Conservation (phyloP, 495 filamentous ascomycete species). For the Annulohypoxylon bovei region DNA sequence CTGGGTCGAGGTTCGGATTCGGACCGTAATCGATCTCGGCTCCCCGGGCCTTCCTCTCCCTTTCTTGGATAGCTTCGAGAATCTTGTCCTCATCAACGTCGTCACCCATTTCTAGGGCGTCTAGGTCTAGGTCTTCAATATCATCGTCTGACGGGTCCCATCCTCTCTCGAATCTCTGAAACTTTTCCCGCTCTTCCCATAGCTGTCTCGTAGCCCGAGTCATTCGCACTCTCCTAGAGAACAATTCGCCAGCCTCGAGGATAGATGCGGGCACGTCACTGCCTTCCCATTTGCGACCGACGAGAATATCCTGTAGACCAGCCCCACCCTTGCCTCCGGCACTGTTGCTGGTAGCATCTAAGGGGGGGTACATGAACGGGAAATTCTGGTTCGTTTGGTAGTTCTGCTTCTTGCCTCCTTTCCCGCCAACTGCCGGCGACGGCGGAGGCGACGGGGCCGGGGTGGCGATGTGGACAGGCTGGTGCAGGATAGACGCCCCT, state of each 20-base stretch:
- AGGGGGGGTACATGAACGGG: conserved; percentile 93
- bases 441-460: conserved; percentile 97
- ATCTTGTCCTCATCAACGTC: conserved; percentile 48
- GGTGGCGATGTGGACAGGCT: conserved; percentile 97
- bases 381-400: conserved; percentile 99
- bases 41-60: conserved; percentile 44
- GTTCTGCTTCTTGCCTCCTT: conserved; percentile 97
- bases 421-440: conserved; percentile 88
- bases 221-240: conserved; percentile 87
- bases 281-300: conserved; percentile 86
- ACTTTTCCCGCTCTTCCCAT: conserved; percentile 92
- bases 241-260: conserved; percentile 92
- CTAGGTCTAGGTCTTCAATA: conserved; percentile 59
- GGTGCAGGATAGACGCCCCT: conserved; percentile 87
- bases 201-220: conserved; percentile 90
- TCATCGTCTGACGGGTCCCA: conserved; percentile 71
- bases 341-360: conserved; percentile 82
- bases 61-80: conserved; percentile 47
- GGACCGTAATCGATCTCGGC: conserved; percentile 64
- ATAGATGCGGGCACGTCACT: conserved; percentile 92
- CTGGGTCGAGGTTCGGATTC: conserved; percentile 55
- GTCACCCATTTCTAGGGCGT: conserved; percentile 60
- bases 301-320: conserved; percentile 76
- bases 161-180: conserved; percentile 89
- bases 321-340: conserved; percentile 87